Evolutionary conservation across 495 filamentous ascomycete genomes (phyloP).

Genomic region (Penicillium canariense): DNA sequence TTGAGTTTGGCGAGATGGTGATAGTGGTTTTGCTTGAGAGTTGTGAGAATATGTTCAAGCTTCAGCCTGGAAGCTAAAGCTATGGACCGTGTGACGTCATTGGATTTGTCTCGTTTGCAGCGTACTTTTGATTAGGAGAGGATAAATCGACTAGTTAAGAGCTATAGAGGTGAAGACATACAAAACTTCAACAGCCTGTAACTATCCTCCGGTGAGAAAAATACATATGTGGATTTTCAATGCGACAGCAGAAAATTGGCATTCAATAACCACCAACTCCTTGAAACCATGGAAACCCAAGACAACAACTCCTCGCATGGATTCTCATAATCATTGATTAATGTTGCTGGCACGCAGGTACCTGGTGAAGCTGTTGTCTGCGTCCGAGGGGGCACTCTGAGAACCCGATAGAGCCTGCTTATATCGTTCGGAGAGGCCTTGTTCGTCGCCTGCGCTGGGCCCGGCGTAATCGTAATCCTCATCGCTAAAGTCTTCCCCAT

Average conservation of each 20-base stretch:
- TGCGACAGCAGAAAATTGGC: slow-evolving; percentile 3
- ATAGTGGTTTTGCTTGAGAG: not conserved
- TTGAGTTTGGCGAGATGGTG: not conserved
- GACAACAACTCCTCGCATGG: slow-evolving; percentile 14
- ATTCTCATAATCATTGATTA: slow-evolving; percentile 20
- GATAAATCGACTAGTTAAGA: not conserved
- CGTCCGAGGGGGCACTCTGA: slow-evolving; percentile 28
- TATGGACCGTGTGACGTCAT: slow-evolving; percentile 15
- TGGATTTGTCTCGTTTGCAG: slow-evolving; percentile 12
- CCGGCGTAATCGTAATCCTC: slow-evolving; percentile 39
- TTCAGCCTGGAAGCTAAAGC: not conserved
- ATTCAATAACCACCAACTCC: slow-evolving; percentile 16
- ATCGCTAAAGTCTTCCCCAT: slow-evolving; percentile 36
- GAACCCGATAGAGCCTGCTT: slow-evolving; percentile 41
- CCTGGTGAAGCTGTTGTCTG: slow-evolving; percentile 49
- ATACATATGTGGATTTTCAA: not conserved
- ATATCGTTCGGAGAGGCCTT: slow-evolving; percentile 46
- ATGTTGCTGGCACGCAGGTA: slow-evolving; percentile 44
- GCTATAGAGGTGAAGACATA: not conserved
- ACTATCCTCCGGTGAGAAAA: not conserved
- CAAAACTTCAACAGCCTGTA: not conserved
- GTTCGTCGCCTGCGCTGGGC: slow-evolving; percentile 34
- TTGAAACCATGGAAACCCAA: not conserved
- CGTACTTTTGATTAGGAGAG: not conserved
- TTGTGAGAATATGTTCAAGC: not conserved